Evolutionary conservation across 2,329 filamentous ascomycete genomes (phyloP).

Genomic region (Verruconis gallopava): DNA sequence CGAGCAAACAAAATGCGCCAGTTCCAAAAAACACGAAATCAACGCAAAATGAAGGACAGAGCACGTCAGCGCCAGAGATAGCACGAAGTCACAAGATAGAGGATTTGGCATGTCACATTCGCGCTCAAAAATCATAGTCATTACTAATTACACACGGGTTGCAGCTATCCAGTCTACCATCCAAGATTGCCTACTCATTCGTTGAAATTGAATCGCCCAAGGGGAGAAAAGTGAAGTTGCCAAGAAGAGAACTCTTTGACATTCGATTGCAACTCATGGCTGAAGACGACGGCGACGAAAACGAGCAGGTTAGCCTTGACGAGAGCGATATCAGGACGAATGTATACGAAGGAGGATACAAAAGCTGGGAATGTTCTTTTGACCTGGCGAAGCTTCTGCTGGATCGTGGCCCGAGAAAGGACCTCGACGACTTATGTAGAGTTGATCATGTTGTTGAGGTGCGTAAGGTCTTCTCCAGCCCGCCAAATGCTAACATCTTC

Average conservation of each 20-base stretch:
- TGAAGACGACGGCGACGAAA: conserved; percentile 38
- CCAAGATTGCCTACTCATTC: conserved; percentile 57
- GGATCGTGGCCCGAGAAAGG: conserved; percentile 34
- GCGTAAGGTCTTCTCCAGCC: too few relatives aligned
- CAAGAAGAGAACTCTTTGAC: conserved; percentile 69
- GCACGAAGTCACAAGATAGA: conserved; percentile 6
- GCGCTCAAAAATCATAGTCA: background rate
- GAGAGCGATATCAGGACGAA: conserved; percentile 66
- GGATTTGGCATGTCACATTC: conserved; percentile 5
- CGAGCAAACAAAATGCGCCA: background rate
- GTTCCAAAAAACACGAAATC: background rate
- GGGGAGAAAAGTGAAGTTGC: conserved; percentile 42
- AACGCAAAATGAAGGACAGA: background rate
- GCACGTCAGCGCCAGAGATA: background rate
- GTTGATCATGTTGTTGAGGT: conserved; percentile 38
- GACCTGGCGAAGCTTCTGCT: conserved; percentile 58
- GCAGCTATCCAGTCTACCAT: conserved; percentile 42
- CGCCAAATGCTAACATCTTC: conserved; percentile 5
- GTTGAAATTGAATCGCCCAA: conserved; percentile 49
- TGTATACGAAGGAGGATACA: conserved; percentile 78
- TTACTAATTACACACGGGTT: background rate
- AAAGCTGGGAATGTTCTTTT: conserved; percentile 78
- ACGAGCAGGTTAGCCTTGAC: conserved; percentile 39
- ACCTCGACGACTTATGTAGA: conserved; percentile 35
- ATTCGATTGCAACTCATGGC: conserved; percentile 72